Evolutionary conservation across 1,139 yeast species (phyloP), one percentile per base, ranked within the genome.

Genomic region (Yamadazyma membranifaciens): DNA sequence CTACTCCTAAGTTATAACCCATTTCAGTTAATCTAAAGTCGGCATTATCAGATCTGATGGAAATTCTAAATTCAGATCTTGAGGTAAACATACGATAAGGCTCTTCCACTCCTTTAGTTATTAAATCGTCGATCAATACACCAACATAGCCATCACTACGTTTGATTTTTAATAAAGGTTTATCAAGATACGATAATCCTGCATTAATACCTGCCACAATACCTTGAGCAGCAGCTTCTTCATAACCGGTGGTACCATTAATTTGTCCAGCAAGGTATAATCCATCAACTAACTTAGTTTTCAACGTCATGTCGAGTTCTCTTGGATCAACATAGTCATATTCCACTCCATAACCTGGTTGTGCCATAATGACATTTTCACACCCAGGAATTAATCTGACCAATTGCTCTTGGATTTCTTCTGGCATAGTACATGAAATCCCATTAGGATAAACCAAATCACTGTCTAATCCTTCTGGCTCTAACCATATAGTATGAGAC

Each of bases 21-120:
- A 69, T 62, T 42, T 73, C 79, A 0, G 98, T 91, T 41, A 94
- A 65, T 45, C 99, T 69, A 42, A 74, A 60, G 56, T 94, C 98
- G 0, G 99, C 98, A 65, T 92, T 94, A 60, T 94, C 98, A 1
- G 96, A 82, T 44, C 99, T 73, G 7, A 89, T 85, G 24, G 91
- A 83, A 33, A 94, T 79, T 55, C 98, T 73, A 60, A 88, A 94
- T 58, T 94, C 99, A 0, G 96, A 87, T 41, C 99, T 75, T 2
- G 97, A 88, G 0, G 98, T 94, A 57, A 94, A 94, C 98, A 94
- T 94, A 47, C 99, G 73, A 59, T 94, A 94, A 1, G 99, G 99
- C 58, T 94, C 99, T 45, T 85, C 91, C 1, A 94, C 96, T 14
- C 98, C 99, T 62, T 89, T 88, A 1, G 97, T 91, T 30, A 89